These are phyloP conservation scores for Heterobasidion occidentale DNA, from an alignment of 1,284 basidiomycete genomes.

Conservation along the genomic window DNA sequence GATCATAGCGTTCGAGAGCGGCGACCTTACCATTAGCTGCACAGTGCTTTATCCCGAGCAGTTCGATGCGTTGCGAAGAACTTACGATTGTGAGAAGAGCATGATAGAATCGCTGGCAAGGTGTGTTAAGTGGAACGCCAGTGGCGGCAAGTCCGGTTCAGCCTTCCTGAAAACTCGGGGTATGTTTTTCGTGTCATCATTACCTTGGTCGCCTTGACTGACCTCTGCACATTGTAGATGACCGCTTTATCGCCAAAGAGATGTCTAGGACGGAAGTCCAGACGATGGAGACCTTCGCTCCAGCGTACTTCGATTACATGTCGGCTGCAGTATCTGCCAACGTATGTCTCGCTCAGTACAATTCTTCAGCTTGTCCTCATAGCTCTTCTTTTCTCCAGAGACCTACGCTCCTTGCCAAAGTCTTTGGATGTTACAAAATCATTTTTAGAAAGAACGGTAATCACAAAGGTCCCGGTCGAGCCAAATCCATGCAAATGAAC, in stretches of 20 bases:
- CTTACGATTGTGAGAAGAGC: slow-evolving; percentile 89
- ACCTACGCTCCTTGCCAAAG: slow-evolving; percentile 92
- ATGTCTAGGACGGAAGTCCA: slow-evolving; percentile 89
- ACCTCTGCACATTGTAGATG: slow-evolving; percentile 48
- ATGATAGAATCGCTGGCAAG: slow-evolving; percentile 91
- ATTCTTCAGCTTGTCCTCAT: slow-evolving; percentile 10
- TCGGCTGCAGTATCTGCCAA: slow-evolving; percentile 75
- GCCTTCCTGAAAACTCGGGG: slow-evolving; percentile 95
- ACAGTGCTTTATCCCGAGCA: slow-evolving; percentile 96
- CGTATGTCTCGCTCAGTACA: slow-evolving; percentile 32
- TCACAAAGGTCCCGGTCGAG: slow-evolving; percentile 51
- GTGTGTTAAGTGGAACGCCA: slow-evolving; percentile 95
- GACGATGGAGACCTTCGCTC: slow-evolving; percentile 94
- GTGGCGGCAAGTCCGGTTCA: slow-evolving; percentile 94
- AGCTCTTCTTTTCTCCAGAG: slow-evolving; percentile 41
- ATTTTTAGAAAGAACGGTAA: slow-evolving; percentile 82
- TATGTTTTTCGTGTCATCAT: slow-evolving; percentile 21
- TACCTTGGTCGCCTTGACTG: background rate
- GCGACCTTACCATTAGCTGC: slow-evolving; percentile 90
- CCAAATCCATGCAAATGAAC: slow-evolving; percentile 88
- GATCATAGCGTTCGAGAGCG: slow-evolving; percentile 75
- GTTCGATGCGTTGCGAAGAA: slow-evolving; percentile 89
- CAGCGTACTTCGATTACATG: slow-evolving; percentile 98
- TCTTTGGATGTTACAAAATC: slow-evolving; percentile 96
- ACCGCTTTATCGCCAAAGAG: slow-evolving; percentile 98